A percentile compares a stretch with the other conserved stretches of the same genome.
Conservation (phyloP, 306 rosid genomes). For the Lagenaria siceraria region DNA sequence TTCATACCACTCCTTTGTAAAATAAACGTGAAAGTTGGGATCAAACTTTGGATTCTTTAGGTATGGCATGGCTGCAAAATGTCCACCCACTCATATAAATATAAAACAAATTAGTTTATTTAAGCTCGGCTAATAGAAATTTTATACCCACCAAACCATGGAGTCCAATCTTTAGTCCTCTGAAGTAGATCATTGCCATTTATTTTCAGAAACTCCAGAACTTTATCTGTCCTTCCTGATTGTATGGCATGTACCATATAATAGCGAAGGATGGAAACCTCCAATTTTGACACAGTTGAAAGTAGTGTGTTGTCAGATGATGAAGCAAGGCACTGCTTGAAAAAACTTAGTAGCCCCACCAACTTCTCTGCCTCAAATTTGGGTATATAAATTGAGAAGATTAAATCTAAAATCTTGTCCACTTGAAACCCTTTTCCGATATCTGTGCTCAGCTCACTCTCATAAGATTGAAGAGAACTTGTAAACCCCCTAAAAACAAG, state of each 20-base stretch:
- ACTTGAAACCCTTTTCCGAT: conserved; percentile 65
- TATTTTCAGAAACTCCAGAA: conserved; percentile 45
- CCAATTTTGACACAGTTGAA: conserved; percentile 44
- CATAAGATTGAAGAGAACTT: conserved; percentile 68
- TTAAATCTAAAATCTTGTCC: conserved; percentile 71
- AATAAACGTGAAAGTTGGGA: conserved; percentile 58
- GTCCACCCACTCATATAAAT: conserved; percentile 14
- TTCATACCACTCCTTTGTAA: conserved; percentile 82
- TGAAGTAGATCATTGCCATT: conserved; percentile 62
- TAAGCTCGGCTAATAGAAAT: neutral
- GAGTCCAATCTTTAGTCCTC: conserved; percentile 56
- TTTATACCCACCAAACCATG: conserved; percentile 80
- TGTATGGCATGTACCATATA: conserved; percentile 60
- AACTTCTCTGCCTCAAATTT: conserved; percentile 61
- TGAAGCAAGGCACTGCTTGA: conserved; percentile 72
- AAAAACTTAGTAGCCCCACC: conserved; percentile 48
- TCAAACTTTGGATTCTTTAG: conserved; percentile 66
- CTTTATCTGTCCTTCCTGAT: conserved; percentile 46
- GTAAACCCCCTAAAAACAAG: conserved; percentile 84
- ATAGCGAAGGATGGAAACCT: conserved; percentile 57
- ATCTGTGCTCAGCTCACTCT: conserved; percentile 59
- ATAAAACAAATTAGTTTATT: neutral
- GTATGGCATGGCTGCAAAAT: conserved; percentile 78
- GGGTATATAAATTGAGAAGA: conserved; percentile 61
- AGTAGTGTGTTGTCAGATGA: conserved; percentile 34